Evolutionary conservation across 345 rosid species (phyloP).

Genomic region (Heritiera fomes): DNA sequence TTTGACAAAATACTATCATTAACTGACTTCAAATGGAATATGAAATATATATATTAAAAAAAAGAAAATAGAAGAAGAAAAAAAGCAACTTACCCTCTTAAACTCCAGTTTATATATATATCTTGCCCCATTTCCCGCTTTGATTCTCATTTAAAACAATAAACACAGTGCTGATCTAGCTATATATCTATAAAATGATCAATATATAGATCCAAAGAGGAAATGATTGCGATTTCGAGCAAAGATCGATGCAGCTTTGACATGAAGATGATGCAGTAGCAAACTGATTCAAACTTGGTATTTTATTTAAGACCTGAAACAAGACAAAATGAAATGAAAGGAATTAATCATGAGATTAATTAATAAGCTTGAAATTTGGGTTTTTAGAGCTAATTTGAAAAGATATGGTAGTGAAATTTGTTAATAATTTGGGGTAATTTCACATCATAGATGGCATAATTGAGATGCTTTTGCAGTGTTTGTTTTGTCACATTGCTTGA

Average conservation of each 20-base stretch:
- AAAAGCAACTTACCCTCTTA: conserved; percentile 37
- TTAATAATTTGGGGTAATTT: background rate
- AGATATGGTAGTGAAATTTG: conserved; percentile 1
- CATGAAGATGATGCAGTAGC: background rate
- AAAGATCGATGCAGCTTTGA: conserved; percentile 17
- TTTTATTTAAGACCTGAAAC: conserved; percentile 35
- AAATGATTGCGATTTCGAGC: conserved; percentile 7
- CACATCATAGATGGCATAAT: background rate
- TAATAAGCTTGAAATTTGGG: background rate
- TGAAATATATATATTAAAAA: background rate
- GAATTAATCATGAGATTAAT: background rate
- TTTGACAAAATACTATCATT: conserved; percentile 6
- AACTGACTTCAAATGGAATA: background rate
- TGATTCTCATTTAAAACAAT: conserved; percentile 23
- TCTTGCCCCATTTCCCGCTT: conserved; percentile 28
- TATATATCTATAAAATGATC: conserved; percentile 1
- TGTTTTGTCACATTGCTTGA: conserved; percentile 12
- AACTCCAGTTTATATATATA: conserved; percentile 19
- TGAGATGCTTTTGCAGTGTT: conserved; percentile 1
- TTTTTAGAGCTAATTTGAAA: background rate
- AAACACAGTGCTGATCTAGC: conserved; percentile 28
- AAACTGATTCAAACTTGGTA: conserved; percentile 15
- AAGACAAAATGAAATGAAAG: background rate
- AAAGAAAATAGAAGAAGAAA: background rate
- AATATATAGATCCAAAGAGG: conserved; percentile 24